These are phyloP conservation scores for Penicillium freii DNA, from an alignment of 2,329 filamentous ascomycete genomes.

Conservation along the genomic window DNA sequence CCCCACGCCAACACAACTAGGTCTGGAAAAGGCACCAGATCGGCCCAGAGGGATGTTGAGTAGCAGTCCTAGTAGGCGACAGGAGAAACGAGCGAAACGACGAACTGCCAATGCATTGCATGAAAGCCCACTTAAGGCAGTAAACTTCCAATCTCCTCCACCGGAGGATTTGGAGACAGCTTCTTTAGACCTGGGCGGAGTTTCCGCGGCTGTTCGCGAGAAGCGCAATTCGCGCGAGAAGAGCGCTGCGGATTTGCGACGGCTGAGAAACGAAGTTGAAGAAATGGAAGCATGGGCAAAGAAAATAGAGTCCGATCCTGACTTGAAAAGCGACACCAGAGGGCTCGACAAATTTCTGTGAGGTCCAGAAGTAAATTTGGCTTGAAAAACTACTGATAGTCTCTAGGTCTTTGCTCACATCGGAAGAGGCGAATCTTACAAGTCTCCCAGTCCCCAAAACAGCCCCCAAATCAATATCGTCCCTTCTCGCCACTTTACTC, in stretches of 20 bases:
- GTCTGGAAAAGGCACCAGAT: conserved; percentile 36
- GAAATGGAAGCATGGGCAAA: conserved; percentile 59
- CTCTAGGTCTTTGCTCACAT: conserved; percentile 33
- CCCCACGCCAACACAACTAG: conserved; percentile 44
- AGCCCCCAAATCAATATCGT: conserved; percentile 32
- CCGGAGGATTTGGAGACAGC: conserved; percentile 14
- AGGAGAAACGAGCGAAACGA: conserved; percentile 28
- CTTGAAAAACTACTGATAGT: conserved; percentile 18
- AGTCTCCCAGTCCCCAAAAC: conserved; percentile 20
- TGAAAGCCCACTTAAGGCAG: conserved; percentile 34
- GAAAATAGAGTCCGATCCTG: conserved; percentile 42
- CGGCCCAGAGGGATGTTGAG: conserved; percentile 34
- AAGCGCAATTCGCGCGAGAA: conserved; percentile 56
- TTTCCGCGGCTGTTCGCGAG: conserved; percentile 30
- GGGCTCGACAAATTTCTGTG: conserved; percentile 37
- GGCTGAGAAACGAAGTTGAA: conserved; percentile 59
- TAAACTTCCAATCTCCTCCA: conserved; percentile 18
- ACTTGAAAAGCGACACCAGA: conserved; percentile 35
- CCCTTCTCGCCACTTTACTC: conserved; percentile 41
- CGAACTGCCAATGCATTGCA: conserved; percentile 22
- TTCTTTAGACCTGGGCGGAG: conserved; percentile 5
- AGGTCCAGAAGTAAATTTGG: conserved; percentile 13
- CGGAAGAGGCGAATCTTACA: conserved; percentile 27
- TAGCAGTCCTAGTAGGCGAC: conserved; percentile 39
- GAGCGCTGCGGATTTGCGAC: conserved; percentile 56